These are phyloP conservation scores for Peronosclerospora sorghi DNA, from an alignment of 352 stramenopile species.

Conservation along the genomic window DNA sequence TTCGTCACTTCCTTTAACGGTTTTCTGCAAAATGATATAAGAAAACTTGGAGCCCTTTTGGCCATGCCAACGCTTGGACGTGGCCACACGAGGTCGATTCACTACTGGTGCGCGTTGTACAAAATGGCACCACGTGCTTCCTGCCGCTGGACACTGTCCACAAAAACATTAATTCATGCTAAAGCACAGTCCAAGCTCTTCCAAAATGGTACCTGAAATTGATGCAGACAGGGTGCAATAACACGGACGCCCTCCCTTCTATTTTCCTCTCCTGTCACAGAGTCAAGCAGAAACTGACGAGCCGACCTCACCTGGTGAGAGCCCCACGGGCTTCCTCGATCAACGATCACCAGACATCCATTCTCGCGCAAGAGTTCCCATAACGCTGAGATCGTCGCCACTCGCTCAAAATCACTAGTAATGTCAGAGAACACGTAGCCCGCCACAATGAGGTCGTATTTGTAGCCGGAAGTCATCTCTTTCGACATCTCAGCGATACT, in stretches of 20 bases:
- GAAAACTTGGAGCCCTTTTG: slow-evolving; percentile 83
- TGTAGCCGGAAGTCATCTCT: slow-evolving; percentile 45
- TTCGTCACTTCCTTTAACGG: slow-evolving; percentile 10
- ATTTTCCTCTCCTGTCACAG: slow-evolving; percentile 27
- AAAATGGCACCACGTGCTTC: slow-evolving; percentile 81
- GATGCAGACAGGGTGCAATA: slow-evolving; percentile 66
- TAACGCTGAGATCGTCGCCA: slow-evolving; percentile 60
- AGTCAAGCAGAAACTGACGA: slow-evolving; percentile 78
- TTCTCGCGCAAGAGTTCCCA: slow-evolving; percentile 75
- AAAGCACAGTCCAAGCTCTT: neutral
- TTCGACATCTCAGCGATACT: slow-evolving; percentile 64
- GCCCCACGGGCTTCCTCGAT: slow-evolving; percentile 71
- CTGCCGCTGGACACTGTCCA: slow-evolving; percentile 46
- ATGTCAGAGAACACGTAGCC: slow-evolving; percentile 78
- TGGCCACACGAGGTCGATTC: slow-evolving; percentile 56
- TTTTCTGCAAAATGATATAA: slow-evolving; percentile 78
- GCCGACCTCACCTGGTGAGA: slow-evolving; percentile 76
- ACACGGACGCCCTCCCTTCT: slow-evolving; percentile 28
- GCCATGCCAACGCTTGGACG: slow-evolving; percentile 70
- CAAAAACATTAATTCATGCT: slow-evolving; percentile 2
- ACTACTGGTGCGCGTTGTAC: slow-evolving; percentile 71
- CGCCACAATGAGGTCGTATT: slow-evolving; percentile 66
- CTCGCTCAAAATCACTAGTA: slow-evolving; percentile 73
- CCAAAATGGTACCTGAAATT: slow-evolving; percentile 38
- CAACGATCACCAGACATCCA: slow-evolving; percentile 61